A percentile compares a stretch with the other conserved stretches of the same genome.
Conservation (phyloP, 2,329 filamentous ascomycete species). For the Sclerotiophoma versabilis region DNA sequence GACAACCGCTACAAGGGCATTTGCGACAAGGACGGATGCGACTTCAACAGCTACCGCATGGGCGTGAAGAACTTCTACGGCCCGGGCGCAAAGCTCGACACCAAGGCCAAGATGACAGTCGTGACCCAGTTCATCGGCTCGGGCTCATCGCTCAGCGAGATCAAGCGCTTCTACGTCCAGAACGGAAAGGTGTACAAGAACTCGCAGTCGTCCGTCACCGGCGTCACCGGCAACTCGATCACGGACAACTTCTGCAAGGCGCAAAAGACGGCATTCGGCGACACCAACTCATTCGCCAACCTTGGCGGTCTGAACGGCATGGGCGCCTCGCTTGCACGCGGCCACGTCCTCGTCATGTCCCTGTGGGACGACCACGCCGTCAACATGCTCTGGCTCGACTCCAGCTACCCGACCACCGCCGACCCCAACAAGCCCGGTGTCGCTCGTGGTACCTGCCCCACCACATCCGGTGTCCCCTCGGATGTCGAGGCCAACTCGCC, state of each 20-base stretch:
- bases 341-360: conserved; percentile 71
- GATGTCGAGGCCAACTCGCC: conserved; percentile 48
- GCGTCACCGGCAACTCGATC: conserved; percentile 61
- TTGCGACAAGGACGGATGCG: conserved; percentile 74
- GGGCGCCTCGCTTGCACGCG: conserved; percentile 61
- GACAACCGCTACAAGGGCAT: conserved; percentile 64
- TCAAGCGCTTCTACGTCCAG: conserved; percentile 60
- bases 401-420: conserved; percentile 62
- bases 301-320: conserved; percentile 65
- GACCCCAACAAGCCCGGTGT: conserved; percentile 43
- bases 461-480: conserved; percentile 45
- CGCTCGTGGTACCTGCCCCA: conserved; percentile 48
- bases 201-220: conserved; percentile 52
- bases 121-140: conserved; percentile 60
- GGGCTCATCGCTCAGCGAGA: conserved; percentile 53
- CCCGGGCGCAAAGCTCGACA: conserved; percentile 56
- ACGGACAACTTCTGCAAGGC: conserved; percentile 64
- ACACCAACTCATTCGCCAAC: conserved; percentile 60
- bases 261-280: conserved; percentile 64
- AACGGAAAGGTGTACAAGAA: conserved; percentile 59
- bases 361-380: conserved; percentile 70
- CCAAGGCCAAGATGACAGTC: conserved; percentile 55
- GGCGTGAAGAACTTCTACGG: conserved; percentile 71
- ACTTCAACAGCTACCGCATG: conserved; percentile 68
- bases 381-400: conserved; percentile 80